A percentile compares a stretch with the other conserved stretches of the same genome.
Conservation (phyloP, 2,329 filamentous ascomycete genomes). For the Lomentospora prolificans region DNA sequence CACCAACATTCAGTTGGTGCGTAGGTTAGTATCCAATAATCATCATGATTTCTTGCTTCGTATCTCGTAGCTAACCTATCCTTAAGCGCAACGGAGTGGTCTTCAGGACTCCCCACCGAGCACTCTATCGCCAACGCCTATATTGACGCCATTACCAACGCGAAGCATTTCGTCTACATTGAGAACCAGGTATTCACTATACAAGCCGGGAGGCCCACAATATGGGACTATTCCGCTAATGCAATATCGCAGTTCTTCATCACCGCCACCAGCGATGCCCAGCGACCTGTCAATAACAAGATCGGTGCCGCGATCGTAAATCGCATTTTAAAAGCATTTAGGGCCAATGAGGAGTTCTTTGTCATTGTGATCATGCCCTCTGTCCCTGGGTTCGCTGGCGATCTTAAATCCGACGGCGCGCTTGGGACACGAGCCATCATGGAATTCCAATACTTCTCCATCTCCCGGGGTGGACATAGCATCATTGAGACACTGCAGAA, state of each 20-base stretch:
- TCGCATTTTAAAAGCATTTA: slow-evolving; percentile 61
- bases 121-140: slow-evolving; percentile 87
- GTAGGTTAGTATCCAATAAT: slow-evolving; percentile 33
- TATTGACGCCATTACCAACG: slow-evolving; percentile 57
- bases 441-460: slow-evolving; percentile 77
- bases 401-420: slow-evolving; percentile 61
- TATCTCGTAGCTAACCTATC: not conserved
- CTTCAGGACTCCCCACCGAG: slow-evolving; percentile 39
- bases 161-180: slow-evolving; percentile 67
- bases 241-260: slow-evolving; percentile 85
- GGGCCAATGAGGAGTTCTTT: slow-evolving; percentile 57
- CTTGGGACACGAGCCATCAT: slow-evolving; percentile 76
- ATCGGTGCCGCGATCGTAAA: slow-evolving; percentile 73
- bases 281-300: slow-evolving; percentile 65
- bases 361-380: slow-evolving; percentile 71
- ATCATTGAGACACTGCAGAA: slow-evolving; percentile 64
- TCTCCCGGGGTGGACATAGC: slow-evolving; percentile 65
- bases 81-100: slow-evolving; percentile 40
- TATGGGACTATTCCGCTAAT: no score
- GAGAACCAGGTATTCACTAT: slow-evolving; percentile 50
- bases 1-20: slow-evolving; percentile 36
- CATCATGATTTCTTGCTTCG: no score
- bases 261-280: slow-evolving; percentile 62
- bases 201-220: no score
- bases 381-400: slow-evolving; percentile 74